phyloP scores from a whole-genome alignment of 495 filamentous ascomycete genomes.

The Lichina pygmaea region DNA sequence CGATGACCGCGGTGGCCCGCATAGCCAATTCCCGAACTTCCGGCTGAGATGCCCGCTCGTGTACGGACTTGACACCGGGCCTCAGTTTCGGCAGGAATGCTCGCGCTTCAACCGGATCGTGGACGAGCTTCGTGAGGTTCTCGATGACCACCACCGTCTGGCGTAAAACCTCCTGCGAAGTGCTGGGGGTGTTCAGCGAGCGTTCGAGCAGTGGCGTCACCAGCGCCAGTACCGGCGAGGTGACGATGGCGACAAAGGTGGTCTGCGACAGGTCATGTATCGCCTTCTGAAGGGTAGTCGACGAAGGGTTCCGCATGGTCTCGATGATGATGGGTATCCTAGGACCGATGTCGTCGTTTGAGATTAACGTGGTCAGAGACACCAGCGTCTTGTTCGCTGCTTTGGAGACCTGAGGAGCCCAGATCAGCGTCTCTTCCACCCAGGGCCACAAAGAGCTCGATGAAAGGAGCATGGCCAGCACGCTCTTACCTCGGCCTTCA shows the following conservation, averaged over 20 bases:
- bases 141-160: constrained; percentile 96
- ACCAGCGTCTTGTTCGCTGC: constrained; percentile 77
- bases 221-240: constrained; percentile 91
- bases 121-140: constrained; percentile 94
- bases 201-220: constrained; percentile 87
- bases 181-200: constrained; percentile 68
- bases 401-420: constrained; percentile 29
- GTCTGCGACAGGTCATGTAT: constrained; percentile 94
- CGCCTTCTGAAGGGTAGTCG: constrained; percentile 71
- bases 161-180: constrained; percentile 78
- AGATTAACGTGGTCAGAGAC: constrained; percentile 65
- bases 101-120: constrained; percentile 86
- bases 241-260: constrained; percentile 94
- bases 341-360: constrained; percentile 89
- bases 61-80: constrained; percentile 74
- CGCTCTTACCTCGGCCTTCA: constrained; percentile 49
- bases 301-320: constrained; percentile 81
- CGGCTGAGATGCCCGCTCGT: constrained; percentile 69
- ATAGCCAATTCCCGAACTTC: constrained; percentile 82
- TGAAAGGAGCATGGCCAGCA: neutral
- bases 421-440: neutral
- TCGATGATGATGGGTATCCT: constrained; percentile 82
- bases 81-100: constrained; percentile 90
- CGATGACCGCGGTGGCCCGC: constrained; percentile 60
- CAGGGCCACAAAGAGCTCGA: neutral